Percentiles rank a stretch among this genome's conserved stretches.
Conservation (phyloP, 371 early-diverging fungal genomes). For the Apophysomyces elegans region DNA sequence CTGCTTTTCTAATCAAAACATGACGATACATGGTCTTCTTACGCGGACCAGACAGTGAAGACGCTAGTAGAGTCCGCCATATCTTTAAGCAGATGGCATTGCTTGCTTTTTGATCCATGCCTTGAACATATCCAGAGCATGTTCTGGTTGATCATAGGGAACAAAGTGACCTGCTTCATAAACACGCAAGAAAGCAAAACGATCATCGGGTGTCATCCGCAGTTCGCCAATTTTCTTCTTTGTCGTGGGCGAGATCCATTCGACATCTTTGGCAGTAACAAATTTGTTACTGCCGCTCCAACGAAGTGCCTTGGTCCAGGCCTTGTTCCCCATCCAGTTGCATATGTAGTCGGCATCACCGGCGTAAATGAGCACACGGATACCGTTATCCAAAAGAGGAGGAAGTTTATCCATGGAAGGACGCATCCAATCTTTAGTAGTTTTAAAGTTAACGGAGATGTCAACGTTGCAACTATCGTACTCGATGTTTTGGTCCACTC, state of each 20-base stretch:
- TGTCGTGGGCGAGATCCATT: conserved; percentile 54
- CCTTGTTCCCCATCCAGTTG: conserved; percentile 96
- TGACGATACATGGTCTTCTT: too few relatives aligned
- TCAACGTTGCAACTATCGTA: conserved; percentile 85
- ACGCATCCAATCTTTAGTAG: conserved; percentile 90
- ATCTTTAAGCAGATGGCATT: too few relatives aligned
- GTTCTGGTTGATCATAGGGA: conserved; percentile 65
- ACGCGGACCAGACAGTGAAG: too few relatives aligned
- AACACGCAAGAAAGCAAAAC: conserved; percentile 86
- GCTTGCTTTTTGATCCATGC: conserved; percentile 45
- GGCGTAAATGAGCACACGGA: conserved; percentile 87
- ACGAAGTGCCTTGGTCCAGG: conserved; percentile 80
- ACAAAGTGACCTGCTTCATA: conserved; percentile 95
- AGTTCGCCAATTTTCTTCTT: conserved; percentile 77
- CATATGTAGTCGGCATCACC: conserved; percentile 88
- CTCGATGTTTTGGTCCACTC: conserved; percentile 58
- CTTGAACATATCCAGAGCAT: conserved; percentile 68
- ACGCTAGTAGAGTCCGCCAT: too few relatives aligned
- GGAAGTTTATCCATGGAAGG: conserved; percentile 81
- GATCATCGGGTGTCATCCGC: conserved; percentile 60
- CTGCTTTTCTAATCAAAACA: too few relatives aligned
- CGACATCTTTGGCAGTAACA: conserved; percentile 60
- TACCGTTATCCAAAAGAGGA: conserved; percentile 76
- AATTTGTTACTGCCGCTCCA: conserved; percentile 83
- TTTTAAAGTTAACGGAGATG: conserved; percentile 80